Conservation (phyloP, 306 rosid genomes). For the Malus domestica region ASM211411v1 NC_041800.1:16857501-16858000, state of each 20-base stretch:
- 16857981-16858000: conserved; percentile 81
- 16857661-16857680: not conserved
- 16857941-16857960: conserved; percentile 96
- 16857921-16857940: conserved; percentile 13
- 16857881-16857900: not conserved
- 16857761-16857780: conserved; percentile 45
- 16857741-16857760: conserved; percentile 53
- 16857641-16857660: not conserved
- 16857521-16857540: not conserved
- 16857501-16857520: not conserved
- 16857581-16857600: not conserved
- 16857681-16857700: conserved; percentile 9
- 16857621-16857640: not conserved
- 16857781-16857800: conserved; percentile 64
- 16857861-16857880: conserved; percentile 53
- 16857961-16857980: conserved; percentile 83
- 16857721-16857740: conserved; percentile 33
- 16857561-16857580: not conserved
- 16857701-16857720: conserved; percentile 15
- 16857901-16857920: not conserved
- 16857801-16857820: conserved; percentile 63
- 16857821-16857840: conserved; percentile 71
- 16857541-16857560: not conserved
- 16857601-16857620: not conserved
- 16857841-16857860: conserved; percentile 76